Percentiles rank a stretch among this genome's conserved stretches.
These are phyloP conservation scores for Boletus mariae DNA, from an alignment of 1,284 basidiomycete species.

Conservation along the genomic window DNA sequence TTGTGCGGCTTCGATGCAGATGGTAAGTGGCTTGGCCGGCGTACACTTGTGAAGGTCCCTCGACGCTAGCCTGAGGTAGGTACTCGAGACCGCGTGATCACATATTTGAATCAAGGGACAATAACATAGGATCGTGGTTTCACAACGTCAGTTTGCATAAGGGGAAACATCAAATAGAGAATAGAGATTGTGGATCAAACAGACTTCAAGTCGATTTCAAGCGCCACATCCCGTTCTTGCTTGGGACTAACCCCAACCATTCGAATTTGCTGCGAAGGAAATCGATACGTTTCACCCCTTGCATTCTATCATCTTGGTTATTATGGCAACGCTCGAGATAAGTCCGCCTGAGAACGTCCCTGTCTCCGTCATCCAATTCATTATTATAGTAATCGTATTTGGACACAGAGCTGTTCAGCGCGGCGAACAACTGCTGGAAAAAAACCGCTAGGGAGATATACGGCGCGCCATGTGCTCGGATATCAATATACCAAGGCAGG, in stretches of 20 bases:
- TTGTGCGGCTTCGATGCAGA: no score
- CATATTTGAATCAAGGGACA: no score
- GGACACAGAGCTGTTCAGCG: constrained; percentile 30
- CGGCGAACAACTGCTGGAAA: constrained; percentile 38
- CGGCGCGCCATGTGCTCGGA: constrained; percentile 37
- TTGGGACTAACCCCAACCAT: constrained; percentile 25
- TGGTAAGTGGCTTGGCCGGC: no score
- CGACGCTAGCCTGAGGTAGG: no score
- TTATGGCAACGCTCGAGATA: constrained; percentile 37
- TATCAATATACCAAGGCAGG: constrained; percentile 58
- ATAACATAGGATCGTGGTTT: no score
- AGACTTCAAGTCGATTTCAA: constrained; percentile 16
- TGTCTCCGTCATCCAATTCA: constrained; percentile 36
- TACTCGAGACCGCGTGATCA: no score
- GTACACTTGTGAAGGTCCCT: no score
- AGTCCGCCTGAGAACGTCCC: constrained; percentile 30
- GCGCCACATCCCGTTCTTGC: constrained; percentile 36
- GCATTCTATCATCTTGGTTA: constrained; percentile 13
- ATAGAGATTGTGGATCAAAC: background rate
- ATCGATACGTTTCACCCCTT: constrained; percentile 31
- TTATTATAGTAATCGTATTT: constrained; percentile 38
- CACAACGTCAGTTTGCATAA: no score
- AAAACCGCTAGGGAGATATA: constrained; percentile 56
- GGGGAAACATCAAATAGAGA: background rate
- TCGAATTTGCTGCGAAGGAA: constrained; percentile 28